phyloP scores from a whole-genome alignment of 225 moss, liverwort and hornwort genomes.

The Antitrichia curtipendula region DNA sequence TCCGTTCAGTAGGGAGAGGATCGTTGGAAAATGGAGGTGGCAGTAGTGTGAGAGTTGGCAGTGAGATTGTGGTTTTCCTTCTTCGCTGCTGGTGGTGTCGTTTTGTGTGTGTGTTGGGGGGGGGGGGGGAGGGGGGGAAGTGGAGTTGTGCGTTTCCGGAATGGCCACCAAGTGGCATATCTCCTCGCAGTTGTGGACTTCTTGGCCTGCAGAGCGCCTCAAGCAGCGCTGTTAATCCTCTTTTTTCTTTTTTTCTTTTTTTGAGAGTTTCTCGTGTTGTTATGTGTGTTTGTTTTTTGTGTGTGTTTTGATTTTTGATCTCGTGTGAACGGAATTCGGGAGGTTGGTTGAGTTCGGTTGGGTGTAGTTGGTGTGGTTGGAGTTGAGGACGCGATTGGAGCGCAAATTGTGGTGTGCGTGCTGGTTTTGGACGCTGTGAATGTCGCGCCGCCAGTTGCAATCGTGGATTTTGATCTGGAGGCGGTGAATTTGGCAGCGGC shows the following conservation, averaged over 20 bases:
- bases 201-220: conserved; percentile 7
- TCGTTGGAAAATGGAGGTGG: too few relatives aligned
- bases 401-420: not conserved
- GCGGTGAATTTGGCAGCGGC: not conserved
- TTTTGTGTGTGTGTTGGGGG: too few relatives aligned
- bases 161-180: conserved; percentile 26
- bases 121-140: too few relatives aligned
- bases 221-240: not conserved
- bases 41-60: not conserved
- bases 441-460: not conserved
- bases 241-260: too few relatives aligned
- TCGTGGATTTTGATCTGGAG: not conserved
- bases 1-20: not conserved
- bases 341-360: not conserved
- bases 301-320: not conserved
- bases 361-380: not conserved
- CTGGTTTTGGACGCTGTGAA: not conserved
- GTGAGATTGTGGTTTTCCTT: not conserved
- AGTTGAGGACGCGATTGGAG: not conserved
- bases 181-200: conserved; percentile 20
- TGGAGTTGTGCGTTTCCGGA: not conserved
- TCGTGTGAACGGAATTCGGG: not conserved
- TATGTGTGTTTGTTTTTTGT: not conserved
- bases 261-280: not conserved
- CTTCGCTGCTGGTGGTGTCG: too few relatives aligned